Conservation (phyloP, 768 basidiomycete genomes). For the Pleurotus pulmonarius region DNA sequence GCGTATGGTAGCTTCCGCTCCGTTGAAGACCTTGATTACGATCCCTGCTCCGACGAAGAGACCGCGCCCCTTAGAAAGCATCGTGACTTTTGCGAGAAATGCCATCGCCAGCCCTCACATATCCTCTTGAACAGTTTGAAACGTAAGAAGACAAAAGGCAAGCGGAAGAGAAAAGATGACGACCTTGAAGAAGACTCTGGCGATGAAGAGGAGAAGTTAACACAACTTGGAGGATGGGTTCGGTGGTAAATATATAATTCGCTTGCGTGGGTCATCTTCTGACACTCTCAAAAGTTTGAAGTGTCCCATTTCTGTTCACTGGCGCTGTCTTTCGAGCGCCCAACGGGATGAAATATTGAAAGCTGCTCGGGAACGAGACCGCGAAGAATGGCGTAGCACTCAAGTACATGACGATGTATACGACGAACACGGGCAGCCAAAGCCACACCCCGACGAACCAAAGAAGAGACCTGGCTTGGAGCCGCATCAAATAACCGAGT, state of each 20-base stretch:
- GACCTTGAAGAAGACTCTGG: constrained; percentile 52
- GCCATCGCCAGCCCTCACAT: constrained; percentile 58
- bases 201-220: constrained; percentile 49
- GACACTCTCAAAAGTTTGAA: constrained; percentile 47
- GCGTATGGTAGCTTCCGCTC: constrained; percentile 44
- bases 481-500: constrained; percentile 66
- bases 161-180: constrained; percentile 36
- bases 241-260: constrained; percentile 53
- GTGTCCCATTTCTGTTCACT: constrained; percentile 76
- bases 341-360: constrained; percentile 73
- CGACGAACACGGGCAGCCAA: constrained; percentile 16
- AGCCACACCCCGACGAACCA: constrained; percentile 25
- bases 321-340: constrained; percentile 62
- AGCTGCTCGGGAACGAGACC: constrained; percentile 55
- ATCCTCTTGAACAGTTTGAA: constrained; percentile 33
- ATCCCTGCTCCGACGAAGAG: constrained; percentile 53
- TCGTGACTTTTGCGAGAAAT: constrained; percentile 68
- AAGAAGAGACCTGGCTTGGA: constrained; percentile 44
- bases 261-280: constrained; percentile 9
- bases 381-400: constrained; percentile 30
- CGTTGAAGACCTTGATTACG: constrained; percentile 39
- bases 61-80: constrained; percentile 55
- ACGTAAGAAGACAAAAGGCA: constrained; percentile 35
- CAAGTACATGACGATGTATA: constrained; percentile 19
- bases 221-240: constrained; percentile 74